phyloP scores from a whole-genome alignment of 129 eudicot species.

The Ambrosia artemisiifolia region DNA sequence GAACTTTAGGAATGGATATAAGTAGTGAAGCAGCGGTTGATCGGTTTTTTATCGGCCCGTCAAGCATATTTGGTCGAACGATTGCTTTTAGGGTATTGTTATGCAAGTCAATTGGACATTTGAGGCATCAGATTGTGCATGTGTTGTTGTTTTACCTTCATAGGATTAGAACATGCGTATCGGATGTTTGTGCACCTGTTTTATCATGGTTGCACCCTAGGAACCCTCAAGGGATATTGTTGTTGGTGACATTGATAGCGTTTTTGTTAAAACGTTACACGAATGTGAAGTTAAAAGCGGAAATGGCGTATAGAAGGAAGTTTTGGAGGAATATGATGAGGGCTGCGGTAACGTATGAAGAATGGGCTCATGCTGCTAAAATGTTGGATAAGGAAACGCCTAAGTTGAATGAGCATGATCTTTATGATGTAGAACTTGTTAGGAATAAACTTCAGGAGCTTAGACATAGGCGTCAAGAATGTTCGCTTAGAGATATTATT shows the following conservation, averaged over 20 bases:
- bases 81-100: slow-evolving; percentile 73
- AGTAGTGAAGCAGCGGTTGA: slow-evolving; percentile 83
- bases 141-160: slow-evolving; percentile 38
- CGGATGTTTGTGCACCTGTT: slow-evolving; percentile 42
- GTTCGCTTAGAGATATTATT: slow-evolving; percentile 84
- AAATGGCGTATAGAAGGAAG: slow-evolving; percentile 83
- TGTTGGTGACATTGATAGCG: slow-evolving; percentile 66
- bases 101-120: slow-evolving; percentile 71
- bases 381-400: slow-evolving; percentile 89
- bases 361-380: slow-evolving; percentile 99
- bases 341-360: slow-evolving; percentile 82
- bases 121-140: slow-evolving; percentile 52
- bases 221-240: slow-evolving; percentile 90
- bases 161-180: slow-evolving; percentile 27
- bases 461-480: slow-evolving; percentile 75
- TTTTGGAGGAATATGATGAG: slow-evolving; percentile 98
- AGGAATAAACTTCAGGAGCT: slow-evolving; percentile 83
- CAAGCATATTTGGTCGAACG: slow-evolving; percentile 65
- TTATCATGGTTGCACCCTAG: slow-evolving; percentile 91
- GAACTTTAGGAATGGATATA: slow-evolving; percentile 60
- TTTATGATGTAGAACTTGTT: slow-evolving; percentile 86
- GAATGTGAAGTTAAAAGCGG: slow-evolving; percentile 72
- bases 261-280: slow-evolving; percentile 80
- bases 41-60: slow-evolving; percentile 84
- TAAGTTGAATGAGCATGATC: slow-evolving; percentile 60